These are phyloP conservation scores for Candida sanyaensis DNA, from an alignment of 1,139 yeast genomes.

Conservation along the genomic window DNA sequence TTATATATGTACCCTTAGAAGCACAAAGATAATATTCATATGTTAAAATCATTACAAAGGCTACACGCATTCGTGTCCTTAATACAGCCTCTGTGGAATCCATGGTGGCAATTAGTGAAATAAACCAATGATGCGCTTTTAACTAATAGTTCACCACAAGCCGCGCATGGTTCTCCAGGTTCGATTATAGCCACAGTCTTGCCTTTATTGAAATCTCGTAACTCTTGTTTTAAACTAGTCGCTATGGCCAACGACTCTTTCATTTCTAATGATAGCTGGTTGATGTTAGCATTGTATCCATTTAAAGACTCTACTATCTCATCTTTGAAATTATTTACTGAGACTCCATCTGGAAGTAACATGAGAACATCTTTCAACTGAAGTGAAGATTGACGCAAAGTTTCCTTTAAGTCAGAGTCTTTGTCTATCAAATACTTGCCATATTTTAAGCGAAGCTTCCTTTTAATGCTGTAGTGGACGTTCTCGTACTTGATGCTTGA, in stretches of 20 bases:
- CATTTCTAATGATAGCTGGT: constrained; percentile 71
- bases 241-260: constrained; percentile 69
- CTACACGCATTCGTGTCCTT: constrained; percentile 73
- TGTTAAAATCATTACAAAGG: constrained; percentile 63
- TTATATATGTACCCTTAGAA: too few species aligned
- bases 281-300: constrained; percentile 65
- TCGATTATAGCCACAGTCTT: constrained; percentile 55
- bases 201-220: constrained; percentile 47
- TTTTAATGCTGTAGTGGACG: constrained; percentile 50
- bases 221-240: constrained; percentile 59
- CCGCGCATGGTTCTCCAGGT: constrained; percentile 81
- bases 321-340: constrained; percentile 80
- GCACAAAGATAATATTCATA: not conserved
- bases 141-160: constrained; percentile 68
- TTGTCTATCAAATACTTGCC: constrained; percentile 58
- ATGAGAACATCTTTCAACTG: constrained; percentile 83
- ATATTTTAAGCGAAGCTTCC: constrained; percentile 73
- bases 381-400: constrained; percentile 31
- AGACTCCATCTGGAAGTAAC: constrained; percentile 77
- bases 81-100: constrained; percentile 87
- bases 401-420: constrained; percentile 23
- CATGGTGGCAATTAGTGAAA: constrained; percentile 85
- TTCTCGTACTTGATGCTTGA: constrained; percentile 34
- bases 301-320: constrained; percentile 81
- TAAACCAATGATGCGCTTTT: constrained; percentile 74